Evolutionary conservation across 176 grass and related monocot species (phyloP), one percentile per base, ranked within the genome.

Genomic region (Thinopyrum elongatum): DNA sequence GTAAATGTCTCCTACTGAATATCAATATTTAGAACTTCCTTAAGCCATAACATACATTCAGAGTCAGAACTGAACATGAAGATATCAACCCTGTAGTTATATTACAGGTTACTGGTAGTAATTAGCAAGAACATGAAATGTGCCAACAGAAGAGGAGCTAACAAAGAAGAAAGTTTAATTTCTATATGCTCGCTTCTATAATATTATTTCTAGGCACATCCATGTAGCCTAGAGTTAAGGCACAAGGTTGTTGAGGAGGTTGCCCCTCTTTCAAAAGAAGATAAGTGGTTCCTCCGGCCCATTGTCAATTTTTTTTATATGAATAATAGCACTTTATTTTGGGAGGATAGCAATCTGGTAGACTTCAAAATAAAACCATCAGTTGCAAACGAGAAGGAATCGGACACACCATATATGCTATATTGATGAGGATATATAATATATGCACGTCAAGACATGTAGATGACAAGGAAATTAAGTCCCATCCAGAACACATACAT

Each of bases 71-170:
- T 33, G 7, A 34, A 60, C 8, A 58, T 60, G 55, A 83, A 60
- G 26, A 28, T 13, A 73, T 13, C 27, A 23, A 83, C 19, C 67
- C 58, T 71, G 14, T 60, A 23, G 31, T 26, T 38, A 42, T 41
- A 16, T 83, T 41, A 83, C 82, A 12, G 16, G 28, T 83, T 17
- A 27, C 16, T 49, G 25, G 49, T 66, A 65, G 39, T 30, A 46
- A 68, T 38, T 39, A 39, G 31, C 65, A 58, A 57, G 21, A 70
- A 70, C 46, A 79, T 63, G 78, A 80, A 84, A 80, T 27, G 11
- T 51, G 62, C 65, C 33, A 75, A 53, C 31, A 33, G 49, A 66
- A 65, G 34, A 51, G 57, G 16, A 79, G 36, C 36, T 22, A 85
- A 65, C 22, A 4, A 39, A 49, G 23, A 80, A 35, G 22, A 65